Evolutionary conservation across 768 basidiomycete genomes (phyloP), one percentile per base, ranked within the genome.

Genomic region (Collybiopsis confluens): DNA sequence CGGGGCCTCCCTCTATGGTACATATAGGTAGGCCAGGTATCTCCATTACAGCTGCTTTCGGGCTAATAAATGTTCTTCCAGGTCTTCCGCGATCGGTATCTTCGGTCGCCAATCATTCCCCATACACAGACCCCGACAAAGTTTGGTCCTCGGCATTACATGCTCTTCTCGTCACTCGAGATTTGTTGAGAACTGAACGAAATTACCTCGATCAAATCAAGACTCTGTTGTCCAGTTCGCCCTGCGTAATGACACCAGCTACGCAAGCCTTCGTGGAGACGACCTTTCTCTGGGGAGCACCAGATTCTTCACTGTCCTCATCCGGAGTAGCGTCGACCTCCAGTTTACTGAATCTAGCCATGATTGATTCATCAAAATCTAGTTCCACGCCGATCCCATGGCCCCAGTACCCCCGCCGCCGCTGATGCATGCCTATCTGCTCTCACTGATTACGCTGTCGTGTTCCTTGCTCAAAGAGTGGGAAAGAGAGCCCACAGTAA

Each of bases 401-500:
- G 56, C 56, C 56, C 2, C 18, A 37, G 13, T 27, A 52, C 28
- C 73, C 72, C 68, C 74, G 36, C 71, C 78, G 20, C 59, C 70
- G 16, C 63, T 74, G 23, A 68, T 80, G 61, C 54, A 68, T 9
- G 53, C 67, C 23, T 70, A 78, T 53, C 60, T 79, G 18, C 74
- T 71, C 9, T 69, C 67, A 1, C 72, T 80, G 3, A 59, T 79
- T 45, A 56, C 60, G 10, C 71, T 68, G 2, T 78, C 76, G 3
- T 67, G 73, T 38, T 64, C 63, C 26, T 62, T 80, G 30, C 59
- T 76, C 2, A 61, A 62, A 28, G 62, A 62, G 15, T 67, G 77
- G 45, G 65, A 71, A 7, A 76, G 78, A 21, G 80, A 82, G 41
- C 78, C 79, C 2, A 79, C 77, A 18, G 76, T 76, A 2, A 77